Evolutionary conservation across 1,284 basidiomycete species (phyloP).

Genomic region (Irpex sp.): DNA sequence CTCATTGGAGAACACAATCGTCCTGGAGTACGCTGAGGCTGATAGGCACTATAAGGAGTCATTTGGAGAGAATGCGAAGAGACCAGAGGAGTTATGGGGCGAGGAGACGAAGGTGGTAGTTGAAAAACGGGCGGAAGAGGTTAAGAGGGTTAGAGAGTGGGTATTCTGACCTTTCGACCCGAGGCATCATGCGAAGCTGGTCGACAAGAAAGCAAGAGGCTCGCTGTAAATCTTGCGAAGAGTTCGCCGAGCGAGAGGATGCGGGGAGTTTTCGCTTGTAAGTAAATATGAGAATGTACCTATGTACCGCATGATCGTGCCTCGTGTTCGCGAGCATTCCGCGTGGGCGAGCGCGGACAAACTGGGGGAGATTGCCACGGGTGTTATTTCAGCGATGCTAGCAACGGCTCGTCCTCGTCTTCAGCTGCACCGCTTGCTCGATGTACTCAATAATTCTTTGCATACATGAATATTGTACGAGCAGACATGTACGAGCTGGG

Average conservation of each 20-base stretch:
- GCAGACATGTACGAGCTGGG: too few relatives aligned
- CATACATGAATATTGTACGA: too few relatives aligned
- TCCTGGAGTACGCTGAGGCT: constrained; percentile 75
- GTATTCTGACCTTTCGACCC: neutral
- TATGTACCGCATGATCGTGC: neutral
- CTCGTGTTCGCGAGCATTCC: neutral
- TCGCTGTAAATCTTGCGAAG: neutral
- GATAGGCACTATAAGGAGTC: constrained; percentile 62
- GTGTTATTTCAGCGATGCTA: neutral
- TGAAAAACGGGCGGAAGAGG: constrained; percentile 46
- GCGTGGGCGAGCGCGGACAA: constrained; percentile 8
- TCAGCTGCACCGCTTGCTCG: neutral
- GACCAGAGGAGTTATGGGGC: constrained; percentile 64
- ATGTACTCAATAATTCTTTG: too few relatives aligned
- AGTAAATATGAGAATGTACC: neutral
- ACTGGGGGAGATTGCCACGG: constrained; percentile 7
- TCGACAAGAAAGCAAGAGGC: neutral
- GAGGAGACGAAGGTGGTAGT: constrained; percentile 55
- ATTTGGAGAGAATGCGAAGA: constrained; percentile 29
- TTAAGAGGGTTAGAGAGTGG: constrained; percentile 46
- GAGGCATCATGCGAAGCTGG: neutral
- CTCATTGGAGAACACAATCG: constrained; percentile 74
- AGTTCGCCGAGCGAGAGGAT: neutral
- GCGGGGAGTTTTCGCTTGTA: neutral
- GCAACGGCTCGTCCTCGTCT: neutral